Base-by-base conservation (phyloP, 2,329 filamentous ascomycete species). In the Cercospora zeina region DNA sequence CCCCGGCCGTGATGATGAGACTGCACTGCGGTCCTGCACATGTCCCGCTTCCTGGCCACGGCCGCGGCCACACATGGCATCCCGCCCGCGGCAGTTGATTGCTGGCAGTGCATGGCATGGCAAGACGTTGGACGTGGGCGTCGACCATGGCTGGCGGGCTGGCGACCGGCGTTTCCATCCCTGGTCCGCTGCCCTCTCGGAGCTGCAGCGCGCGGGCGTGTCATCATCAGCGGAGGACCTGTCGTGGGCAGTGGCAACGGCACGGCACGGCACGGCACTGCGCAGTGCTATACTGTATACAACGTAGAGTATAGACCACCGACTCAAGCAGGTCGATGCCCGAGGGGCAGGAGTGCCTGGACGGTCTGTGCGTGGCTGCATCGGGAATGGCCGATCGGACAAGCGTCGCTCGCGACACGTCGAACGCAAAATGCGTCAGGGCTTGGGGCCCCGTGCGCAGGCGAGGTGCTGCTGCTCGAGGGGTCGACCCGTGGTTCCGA, bases 321-420 rank as follows among this genome's bases (percentile, higher is more conserved):
- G 30, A 51, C 47, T 45, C 47, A 21, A 19, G 19, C 9, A 54
- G 27, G 30, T 31, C 50, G 33, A 21, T 54, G 50, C 39, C 16
- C 39, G 39, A 45, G n/a, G 39, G 14, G 39, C n/a, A 9, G n/a
- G 39, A 11, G 39, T 45, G n/a, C 13, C 14, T 57, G 21, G 3
- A 27, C 13, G 34, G 50, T 54, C 27, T 24, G 50, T 54, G 50
- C 33, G n/a, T 19, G 27, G 50, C 30, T 34, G 24, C 50, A 54
- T 33, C 24, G 47, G 47, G 47, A 31, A 14, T 51, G 24, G 30
- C 24, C 24, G 47, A 34, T 31, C 30, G 50, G 16, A 34, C 30
- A 36, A 21, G 7, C n/a, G 31, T n/a, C 24, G 30, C 50, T 16
- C 30, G 50, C 16, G 30, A 31, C 19, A 33, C 47, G 24, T 10